phyloP scores from a whole-genome alignment of 306 rosid species.

The Vigna reflexopilosa region DNA sequence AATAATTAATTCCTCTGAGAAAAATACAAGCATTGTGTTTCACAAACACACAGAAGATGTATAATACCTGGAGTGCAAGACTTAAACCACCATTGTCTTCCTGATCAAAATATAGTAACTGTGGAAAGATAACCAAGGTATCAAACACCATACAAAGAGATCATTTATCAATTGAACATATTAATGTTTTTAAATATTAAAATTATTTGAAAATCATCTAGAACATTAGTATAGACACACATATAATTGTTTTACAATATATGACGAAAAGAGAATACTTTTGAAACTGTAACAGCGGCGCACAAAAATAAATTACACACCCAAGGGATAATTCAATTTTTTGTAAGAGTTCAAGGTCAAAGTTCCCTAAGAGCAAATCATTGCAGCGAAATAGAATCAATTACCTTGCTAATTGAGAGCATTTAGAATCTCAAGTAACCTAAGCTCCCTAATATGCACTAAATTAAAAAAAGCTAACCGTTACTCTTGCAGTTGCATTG shows the following conservation, averaged over 20 bases:
- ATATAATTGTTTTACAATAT: constrained; percentile 2
- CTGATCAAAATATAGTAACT: constrained; percentile 89
- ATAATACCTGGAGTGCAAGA: constrained; percentile 89
- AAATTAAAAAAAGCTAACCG: constrained; percentile 17
- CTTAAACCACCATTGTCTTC: constrained; percentile 89
- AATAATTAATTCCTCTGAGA: constrained; percentile 11
- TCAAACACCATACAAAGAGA: background rate
- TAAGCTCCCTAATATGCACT: constrained; percentile 1
- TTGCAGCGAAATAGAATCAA: constrained; percentile 8
- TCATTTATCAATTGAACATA: constrained; percentile 29
- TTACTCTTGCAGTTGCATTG: constrained; percentile 7
- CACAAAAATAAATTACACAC: constrained; percentile 1
- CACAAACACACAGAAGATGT: constrained; percentile 21
- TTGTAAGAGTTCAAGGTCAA: constrained; percentile 3
- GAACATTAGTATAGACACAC: constrained; percentile 5
- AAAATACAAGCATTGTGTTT: constrained; percentile 21
- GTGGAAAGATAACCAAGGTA: constrained; percentile 39
- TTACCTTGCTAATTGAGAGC: background rate
- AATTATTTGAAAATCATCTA: constrained; percentile 14
- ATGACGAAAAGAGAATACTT: background rate
- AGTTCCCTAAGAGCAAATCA: constrained; percentile 10
- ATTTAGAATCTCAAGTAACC: background rate
- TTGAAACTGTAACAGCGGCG: constrained; percentile 10
- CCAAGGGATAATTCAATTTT: constrained; percentile 2
- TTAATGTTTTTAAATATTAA: background rate